Conservation (phyloP, 2,329 filamentous ascomycete genomes). For the Colletotrichum navitas region DNA sequence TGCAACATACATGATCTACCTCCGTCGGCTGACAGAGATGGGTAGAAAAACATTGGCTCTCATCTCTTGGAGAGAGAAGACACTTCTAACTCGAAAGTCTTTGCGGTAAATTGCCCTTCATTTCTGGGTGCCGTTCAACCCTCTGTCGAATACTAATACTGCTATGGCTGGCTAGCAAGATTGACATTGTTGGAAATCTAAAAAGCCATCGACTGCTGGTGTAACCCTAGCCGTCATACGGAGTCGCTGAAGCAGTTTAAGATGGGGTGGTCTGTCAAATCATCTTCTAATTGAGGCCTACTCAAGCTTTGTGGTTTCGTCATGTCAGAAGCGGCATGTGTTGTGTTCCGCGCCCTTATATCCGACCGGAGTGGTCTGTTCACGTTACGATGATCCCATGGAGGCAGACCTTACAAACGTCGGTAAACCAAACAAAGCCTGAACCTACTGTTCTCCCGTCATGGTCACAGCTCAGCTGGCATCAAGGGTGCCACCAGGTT, state of each 20-base stretch:
- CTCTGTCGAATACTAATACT: not conserved
- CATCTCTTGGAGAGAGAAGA: too few species aligned
- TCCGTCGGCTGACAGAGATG: not conserved
- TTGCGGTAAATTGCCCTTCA: not conserved
- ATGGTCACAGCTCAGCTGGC: not conserved
- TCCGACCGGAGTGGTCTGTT: not conserved
- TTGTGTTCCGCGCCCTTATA: not conserved
- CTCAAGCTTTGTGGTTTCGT: not conserved
- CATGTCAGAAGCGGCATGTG: not conserved
- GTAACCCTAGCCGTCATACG: not conserved
- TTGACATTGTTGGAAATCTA: not conserved
- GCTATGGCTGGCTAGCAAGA: not conserved
- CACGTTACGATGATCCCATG: not conserved
- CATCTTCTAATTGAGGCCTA: too few species aligned
- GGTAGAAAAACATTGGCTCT: not conserved
- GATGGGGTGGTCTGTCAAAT: not conserved
- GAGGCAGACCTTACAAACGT: not conserved
- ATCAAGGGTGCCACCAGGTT: not conserved
- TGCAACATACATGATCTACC: not conserved
- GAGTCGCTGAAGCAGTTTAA: not conserved
- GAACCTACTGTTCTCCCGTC: not conserved
- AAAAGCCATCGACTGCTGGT: not conserved
- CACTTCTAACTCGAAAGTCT: not conserved
- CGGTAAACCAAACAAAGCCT: too few species aligned
- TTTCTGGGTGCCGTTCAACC: not conserved